These are phyloP conservation scores for Metarhizium humberi DNA, from an alignment of 2,329 filamentous ascomycete genomes.

Conservation along the genomic window DNA sequence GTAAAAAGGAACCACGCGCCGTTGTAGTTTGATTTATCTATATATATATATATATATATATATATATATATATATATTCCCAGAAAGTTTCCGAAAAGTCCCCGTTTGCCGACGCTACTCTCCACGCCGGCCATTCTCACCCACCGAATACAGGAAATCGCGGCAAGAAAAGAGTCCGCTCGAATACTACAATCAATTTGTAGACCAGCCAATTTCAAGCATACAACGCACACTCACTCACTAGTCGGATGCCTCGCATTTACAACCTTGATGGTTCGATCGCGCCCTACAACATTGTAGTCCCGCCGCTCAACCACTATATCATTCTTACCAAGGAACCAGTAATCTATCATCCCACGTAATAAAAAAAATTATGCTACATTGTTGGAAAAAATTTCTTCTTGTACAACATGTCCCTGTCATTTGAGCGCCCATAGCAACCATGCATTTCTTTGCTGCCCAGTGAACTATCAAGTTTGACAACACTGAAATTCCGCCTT, in stretches of 20 bases:
- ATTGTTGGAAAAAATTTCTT: not conserved
- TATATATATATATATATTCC: too few relatives aligned
- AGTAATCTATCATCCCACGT: not conserved
- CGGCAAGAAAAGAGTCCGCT: too few relatives aligned
- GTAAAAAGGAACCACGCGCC: too few relatives aligned
- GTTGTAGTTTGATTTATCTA: too few relatives aligned
- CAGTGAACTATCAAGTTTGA: not conserved
- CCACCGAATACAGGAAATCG: too few relatives aligned
- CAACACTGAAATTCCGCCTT: not conserved
- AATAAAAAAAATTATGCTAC: constrained; percentile 6
- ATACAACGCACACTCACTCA: not conserved
- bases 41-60: too few relatives aligned
- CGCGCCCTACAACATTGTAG: not conserved
- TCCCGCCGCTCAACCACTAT: not conserved
- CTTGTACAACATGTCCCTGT: constrained; percentile 5
- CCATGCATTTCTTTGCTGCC: not conserved
- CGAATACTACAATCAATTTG: too few relatives aligned
- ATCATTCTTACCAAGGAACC: not conserved
- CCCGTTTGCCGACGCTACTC: not conserved
- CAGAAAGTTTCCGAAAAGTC: constrained; percentile 16
- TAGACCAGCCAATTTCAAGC: not conserved
- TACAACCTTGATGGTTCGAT: not conserved
- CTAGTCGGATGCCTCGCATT: not conserved
- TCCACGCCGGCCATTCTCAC: too few relatives aligned
- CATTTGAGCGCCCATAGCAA: not conserved